Percentiles rank a stretch among this genome's conserved stretches.
phyloP scores from a whole-genome alignment of 305 asterid species.

The Euphrasia arctica region DNA sequence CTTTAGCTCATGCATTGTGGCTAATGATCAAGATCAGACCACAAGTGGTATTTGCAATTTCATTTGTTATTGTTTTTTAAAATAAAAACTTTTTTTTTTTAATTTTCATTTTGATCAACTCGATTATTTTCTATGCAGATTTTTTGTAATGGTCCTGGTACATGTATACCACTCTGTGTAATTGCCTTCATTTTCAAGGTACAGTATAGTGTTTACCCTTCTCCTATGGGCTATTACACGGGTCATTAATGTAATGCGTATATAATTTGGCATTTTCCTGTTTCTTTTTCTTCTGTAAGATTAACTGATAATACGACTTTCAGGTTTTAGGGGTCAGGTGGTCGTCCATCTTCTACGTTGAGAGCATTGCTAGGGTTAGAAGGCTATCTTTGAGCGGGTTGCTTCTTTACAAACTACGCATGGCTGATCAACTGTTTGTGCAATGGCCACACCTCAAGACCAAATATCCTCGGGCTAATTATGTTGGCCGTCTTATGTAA shows the following conservation, averaged over 20 bases:
- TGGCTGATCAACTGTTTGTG: conserved; percentile 87
- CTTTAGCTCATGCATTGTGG: conserved; percentile 75
- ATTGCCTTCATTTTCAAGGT: conserved; percentile 77
- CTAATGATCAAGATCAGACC: conserved; percentile 88
- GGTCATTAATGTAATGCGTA: neutral
- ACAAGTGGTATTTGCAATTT: conserved; percentile 59
- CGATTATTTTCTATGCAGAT: conserved; percentile 41
- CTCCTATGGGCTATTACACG: conserved; percentile 18
- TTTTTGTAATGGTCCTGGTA: conserved; percentile 95
- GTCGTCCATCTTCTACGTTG: conserved; percentile 86
- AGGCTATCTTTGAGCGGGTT: conserved; percentile 81
- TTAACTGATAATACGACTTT: conserved; percentile 24
- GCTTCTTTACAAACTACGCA: conserved; percentile 70
- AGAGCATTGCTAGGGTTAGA: conserved; percentile 92
- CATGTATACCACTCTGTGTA: conserved; percentile 71
- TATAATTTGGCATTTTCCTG: neutral
- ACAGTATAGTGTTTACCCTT: neutral
- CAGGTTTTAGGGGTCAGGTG: conserved; percentile 79
- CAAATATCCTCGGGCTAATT: conserved; percentile 71
- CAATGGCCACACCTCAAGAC: conserved; percentile 86
- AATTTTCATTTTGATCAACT: conserved; percentile 11
- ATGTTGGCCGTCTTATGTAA: conserved; percentile 53
- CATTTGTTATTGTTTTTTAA: neutral
- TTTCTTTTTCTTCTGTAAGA: neutral
- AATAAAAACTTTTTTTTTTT: too few species aligned